Evolutionary conservation across 805 yeast species (phyloP).

Genomic region (Debaryomyces maramus): DNA sequence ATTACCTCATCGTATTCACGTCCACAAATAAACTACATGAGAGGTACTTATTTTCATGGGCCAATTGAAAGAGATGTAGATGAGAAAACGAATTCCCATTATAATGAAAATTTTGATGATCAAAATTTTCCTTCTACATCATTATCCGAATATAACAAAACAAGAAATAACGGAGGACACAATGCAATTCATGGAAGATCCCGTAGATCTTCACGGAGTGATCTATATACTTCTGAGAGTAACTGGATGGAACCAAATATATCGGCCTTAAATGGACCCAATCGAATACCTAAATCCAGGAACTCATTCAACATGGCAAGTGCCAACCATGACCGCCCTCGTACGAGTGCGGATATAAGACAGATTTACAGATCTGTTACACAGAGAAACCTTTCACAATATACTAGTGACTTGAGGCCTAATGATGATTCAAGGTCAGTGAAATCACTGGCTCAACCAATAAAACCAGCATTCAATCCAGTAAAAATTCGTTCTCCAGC

Average conservation of each 20-base stretch:
- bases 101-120: conserved; percentile 8
- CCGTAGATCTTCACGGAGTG: conserved; percentile 40
- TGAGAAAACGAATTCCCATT: conserved; percentile 3
- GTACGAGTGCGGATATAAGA: conserved; percentile 20
- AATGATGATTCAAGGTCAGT: conserved; percentile 13
- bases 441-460: conserved; percentile 8
- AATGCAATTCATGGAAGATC: conserved; percentile 19
- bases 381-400: conserved; percentile 27
- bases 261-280: conserved; percentile 1
- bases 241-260: conserved; percentile 53
- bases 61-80: conserved; percentile 6
- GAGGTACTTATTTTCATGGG: conserved; percentile 9
- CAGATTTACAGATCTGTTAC: conserved; percentile 39
- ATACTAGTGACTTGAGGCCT: conserved; percentile 1
- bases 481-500: background rate
- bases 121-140: conserved; percentile 36
- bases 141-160: conserved; percentile 34
- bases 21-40: conserved; percentile 8
- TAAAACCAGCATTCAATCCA: conserved; percentile 5
- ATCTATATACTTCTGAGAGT: conserved; percentile 43
- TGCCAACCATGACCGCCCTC: conserved; percentile 5
- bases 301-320: conserved; percentile 3
- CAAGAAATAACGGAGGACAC: conserved; percentile 14
- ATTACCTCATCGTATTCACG: conserved; percentile 15
- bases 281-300: background rate